Evolutionary conservation across 2,329 filamentous ascomycete species (phyloP), one percentile per base, ranked within the genome.

Genomic region (Paracoccidioides brasiliensis): DNA sequence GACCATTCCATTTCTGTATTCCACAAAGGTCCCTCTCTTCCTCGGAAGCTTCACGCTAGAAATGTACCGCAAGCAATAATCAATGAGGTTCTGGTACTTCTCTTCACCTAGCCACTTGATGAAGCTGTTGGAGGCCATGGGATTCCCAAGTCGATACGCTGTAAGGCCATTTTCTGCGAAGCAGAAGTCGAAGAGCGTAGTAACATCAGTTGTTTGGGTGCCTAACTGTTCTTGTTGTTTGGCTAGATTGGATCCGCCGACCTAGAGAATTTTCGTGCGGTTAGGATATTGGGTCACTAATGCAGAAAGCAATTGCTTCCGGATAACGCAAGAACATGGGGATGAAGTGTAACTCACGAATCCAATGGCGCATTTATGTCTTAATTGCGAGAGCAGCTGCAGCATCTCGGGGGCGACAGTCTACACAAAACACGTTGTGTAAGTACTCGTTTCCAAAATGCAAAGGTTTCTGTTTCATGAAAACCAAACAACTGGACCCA

Each of bases 151-250:
- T 67, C 90, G 89, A 79, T 80, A 95, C 45, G 91, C 93, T 1
- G 87, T 94, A 63, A 98, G 82, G 9, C 93, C 93, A 75, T 98
- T 98, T 77, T 98, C 93, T 57, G 90, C 78, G 76, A 98, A 98
- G 81, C 86, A 93, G 76, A 88, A 98, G 78, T 98, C 93, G 78
- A 98, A 98, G 66, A 97, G 83, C 59, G 82, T 78, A 53, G 84
- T 90, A 59, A 97, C 91, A 63, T 77, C 70, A 63, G 85, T 79
- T 56, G 79, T 75, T 32, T 80, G 70, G 3, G 81, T 79, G 69
- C 90, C 90, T 59, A 97, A 81, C 76, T 97, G 91, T 74, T 97
- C 93, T 74, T 97, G 89, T 75, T 97, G 93, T 78, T 98, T 97
- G 70, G 72, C 76, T 60, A 95, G 81, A 78, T 97, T 86, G 65